Percentiles rank a stretch among this genome's conserved stretches.
phyloP scores from a whole-genome alignment of 192 early-diverging fungal genomes.

The Linnemannia elongata region DNA sequence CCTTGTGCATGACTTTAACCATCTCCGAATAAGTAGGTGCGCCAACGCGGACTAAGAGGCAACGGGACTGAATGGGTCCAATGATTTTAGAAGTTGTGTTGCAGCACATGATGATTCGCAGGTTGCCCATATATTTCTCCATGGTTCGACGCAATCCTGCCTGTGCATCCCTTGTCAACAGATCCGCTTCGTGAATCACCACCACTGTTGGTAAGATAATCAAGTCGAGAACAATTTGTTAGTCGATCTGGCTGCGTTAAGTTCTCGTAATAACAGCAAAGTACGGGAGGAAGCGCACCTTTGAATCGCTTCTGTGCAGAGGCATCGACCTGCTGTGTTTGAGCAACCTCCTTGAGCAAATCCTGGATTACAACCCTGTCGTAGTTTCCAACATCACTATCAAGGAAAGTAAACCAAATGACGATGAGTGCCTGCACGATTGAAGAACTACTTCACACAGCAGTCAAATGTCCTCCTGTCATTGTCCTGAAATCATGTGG shows the following conservation, averaged over 20 bases:
- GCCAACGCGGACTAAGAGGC: slow-evolving; percentile 89
- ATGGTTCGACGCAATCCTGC: slow-evolving; percentile 97
- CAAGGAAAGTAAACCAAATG: neutral
- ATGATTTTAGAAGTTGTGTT: slow-evolving; percentile 94
- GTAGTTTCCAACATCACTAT: slow-evolving; percentile 93
- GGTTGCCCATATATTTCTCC: slow-evolving; percentile 97
- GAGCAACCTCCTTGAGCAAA: slow-evolving; percentile 96
- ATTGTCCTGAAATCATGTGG: neutral
- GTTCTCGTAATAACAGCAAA: neutral
- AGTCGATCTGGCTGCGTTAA: neutral
- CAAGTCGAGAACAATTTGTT: neutral
- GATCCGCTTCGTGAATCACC: slow-evolving; percentile 94
- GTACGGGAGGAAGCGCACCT: slow-evolving; percentile 58
- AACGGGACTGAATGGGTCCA: slow-evolving; percentile 91
- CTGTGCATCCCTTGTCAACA: slow-evolving; percentile 91
- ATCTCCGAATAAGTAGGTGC: slow-evolving; percentile 86
- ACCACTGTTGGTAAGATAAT: slow-evolving; percentile 72
- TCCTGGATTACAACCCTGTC: slow-evolving; percentile 96
- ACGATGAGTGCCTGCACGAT: neutral
- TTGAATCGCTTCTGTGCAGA: slow-evolving; percentile 89
- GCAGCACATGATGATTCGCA: slow-evolving; percentile 94
- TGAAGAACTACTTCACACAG: neutral
- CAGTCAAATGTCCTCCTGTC: neutral
- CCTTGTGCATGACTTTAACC: slow-evolving; percentile 72
- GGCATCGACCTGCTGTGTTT: slow-evolving; percentile 92